Evolutionary conservation across 2,329 filamentous ascomycete genomes (phyloP).

Genomic region (Myriosclerotinia scirpicola): DNA sequence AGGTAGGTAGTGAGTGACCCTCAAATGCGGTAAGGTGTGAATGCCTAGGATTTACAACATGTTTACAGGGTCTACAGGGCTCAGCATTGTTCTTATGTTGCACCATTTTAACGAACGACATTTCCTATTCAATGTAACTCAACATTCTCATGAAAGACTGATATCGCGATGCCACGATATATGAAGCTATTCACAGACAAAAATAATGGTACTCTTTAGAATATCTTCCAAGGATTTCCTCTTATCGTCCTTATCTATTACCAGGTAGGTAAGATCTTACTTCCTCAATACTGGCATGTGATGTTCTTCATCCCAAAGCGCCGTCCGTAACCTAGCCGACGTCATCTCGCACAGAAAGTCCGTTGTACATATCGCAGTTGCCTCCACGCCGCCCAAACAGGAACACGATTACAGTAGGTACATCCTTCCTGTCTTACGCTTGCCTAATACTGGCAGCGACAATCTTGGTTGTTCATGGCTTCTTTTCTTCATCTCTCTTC

Average conservation of each 20-base stretch:
- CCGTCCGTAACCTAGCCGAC: conserved; percentile 18
- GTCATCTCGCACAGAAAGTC: conserved; percentile 21
- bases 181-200: conserved; percentile 11
- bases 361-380: conserved; percentile 24
- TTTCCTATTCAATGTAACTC: too few relatives aligned
- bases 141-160: too few relatives aligned
- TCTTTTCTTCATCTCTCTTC: neutral
- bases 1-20: neutral
- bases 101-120: too few relatives aligned
- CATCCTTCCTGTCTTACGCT: conserved; percentile 15
- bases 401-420: conserved; percentile 21
- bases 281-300: neutral
- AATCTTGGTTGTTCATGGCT: conserved; percentile 20
- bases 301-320: conserved; percentile 11
- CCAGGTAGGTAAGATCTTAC: too few relatives aligned
- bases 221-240: neutral
- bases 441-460: conserved; percentile 22
- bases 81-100: too few relatives aligned
- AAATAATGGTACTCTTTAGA: neutral
- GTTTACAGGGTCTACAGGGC: too few relatives aligned
- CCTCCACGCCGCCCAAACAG: conserved; percentile 19
- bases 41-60: too few relatives aligned
- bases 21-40: conserved; percentile 3
- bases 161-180: neutral
- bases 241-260: neutral